Evolutionary conservation across 148 eudicot genomes (phyloP), one percentile per base, ranked within the genome.

Genomic region (Persicaria maculosa): DNA sequence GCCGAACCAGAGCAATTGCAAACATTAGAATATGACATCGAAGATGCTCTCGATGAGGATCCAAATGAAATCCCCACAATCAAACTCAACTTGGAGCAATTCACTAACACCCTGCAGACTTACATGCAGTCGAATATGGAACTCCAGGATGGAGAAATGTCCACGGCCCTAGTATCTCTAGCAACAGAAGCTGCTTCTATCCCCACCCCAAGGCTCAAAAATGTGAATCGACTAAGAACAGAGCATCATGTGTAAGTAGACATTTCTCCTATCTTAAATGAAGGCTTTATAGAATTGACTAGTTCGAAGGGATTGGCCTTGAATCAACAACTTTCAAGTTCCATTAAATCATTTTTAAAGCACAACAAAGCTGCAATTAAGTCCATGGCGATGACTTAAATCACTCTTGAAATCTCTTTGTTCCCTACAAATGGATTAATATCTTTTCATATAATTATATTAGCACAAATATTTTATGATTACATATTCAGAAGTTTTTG

Each of bases 181-280:
- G 85, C 84, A 72, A 74, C 97, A 69, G 95, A 88, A 77, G 97
- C 93, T 75, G 97, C 97, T 76, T 88, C 97, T 57, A 88, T 92
- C 54, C 99, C 97, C 17, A 84, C 77, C 68, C 93, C 97, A 43
- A 96, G 90, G 85, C 94, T 96, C 55, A 96, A 96, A 81, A 89
- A 89, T 72, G 85, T 92, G 61, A 92, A 77, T 84, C 85, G 90
- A 54, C 86, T 96, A 55, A 85, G 99, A 85, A 96, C 99, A 78
- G 99, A 92, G 81, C 99, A 96, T 87, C 94, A 88, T 81, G 99
- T 96, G 99, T 96, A 88, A 92, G 99, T 86, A 77, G 22, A 75
- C 50, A 4, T 15, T 25, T 20, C 50, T 45, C 11, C 53, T 40
- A 43, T 50, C 45, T 50, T 65, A 67, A 4, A 22, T 22, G 43